These are phyloP conservation scores for Saccharomycopsis sp. DNA, from an alignment of 805 yeast genomes.

Conservation along the genomic window DNA sequence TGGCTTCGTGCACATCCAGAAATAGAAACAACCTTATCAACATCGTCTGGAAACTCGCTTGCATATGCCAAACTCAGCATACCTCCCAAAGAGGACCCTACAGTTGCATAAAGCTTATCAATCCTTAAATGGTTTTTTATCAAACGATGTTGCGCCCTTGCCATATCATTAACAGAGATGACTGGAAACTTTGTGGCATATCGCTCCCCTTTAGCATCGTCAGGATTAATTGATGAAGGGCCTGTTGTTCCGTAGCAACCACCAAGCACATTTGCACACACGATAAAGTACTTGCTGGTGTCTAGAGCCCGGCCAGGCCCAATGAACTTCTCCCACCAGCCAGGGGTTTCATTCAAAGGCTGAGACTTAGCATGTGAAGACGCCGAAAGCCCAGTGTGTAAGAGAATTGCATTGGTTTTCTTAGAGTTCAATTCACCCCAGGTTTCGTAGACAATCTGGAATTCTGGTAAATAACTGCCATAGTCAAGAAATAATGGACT, in stretches of 20 bases:
- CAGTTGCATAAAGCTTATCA: slow-evolving; percentile 60
- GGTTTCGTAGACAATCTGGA: slow-evolving; percentile 83
- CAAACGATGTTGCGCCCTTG: slow-evolving; percentile 74
- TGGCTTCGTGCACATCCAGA: slow-evolving; percentile 93
- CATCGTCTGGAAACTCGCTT: slow-evolving; percentile 72
- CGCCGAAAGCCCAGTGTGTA: slow-evolving; percentile 90
- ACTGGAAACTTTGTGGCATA: slow-evolving; percentile 89
- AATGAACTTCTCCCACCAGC: slow-evolving; percentile 96
- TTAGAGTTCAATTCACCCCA: slow-evolving; percentile 73
- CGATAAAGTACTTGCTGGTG: slow-evolving; percentile 71
- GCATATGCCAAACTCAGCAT: slow-evolving; percentile 92
- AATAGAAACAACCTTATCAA: slow-evolving; percentile 66
- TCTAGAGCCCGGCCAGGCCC: slow-evolving; percentile 74
- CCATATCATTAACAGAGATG: slow-evolving; percentile 82
- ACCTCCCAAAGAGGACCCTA: slow-evolving; percentile 98
- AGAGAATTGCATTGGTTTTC: slow-evolving; percentile 63
- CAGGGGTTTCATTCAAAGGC: slow-evolving; percentile 55
- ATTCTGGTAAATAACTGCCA: slow-evolving; percentile 71
- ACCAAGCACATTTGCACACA: slow-evolving; percentile 88
- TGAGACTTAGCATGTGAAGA: slow-evolving; percentile 91
- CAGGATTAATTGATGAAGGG: slow-evolving; percentile 75
- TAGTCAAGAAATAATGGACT: slow-evolving; percentile 68
- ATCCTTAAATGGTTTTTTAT: slow-evolving; percentile 58
- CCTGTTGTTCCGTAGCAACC: slow-evolving; percentile 96
- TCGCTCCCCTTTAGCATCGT: slow-evolving; percentile 40